Percentiles rank a stretch among this genome's conserved stretches.
phyloP scores from a whole-genome alignment of 768 basidiomycete species.

The Lanmaoa pseudosensibilis region DNA sequence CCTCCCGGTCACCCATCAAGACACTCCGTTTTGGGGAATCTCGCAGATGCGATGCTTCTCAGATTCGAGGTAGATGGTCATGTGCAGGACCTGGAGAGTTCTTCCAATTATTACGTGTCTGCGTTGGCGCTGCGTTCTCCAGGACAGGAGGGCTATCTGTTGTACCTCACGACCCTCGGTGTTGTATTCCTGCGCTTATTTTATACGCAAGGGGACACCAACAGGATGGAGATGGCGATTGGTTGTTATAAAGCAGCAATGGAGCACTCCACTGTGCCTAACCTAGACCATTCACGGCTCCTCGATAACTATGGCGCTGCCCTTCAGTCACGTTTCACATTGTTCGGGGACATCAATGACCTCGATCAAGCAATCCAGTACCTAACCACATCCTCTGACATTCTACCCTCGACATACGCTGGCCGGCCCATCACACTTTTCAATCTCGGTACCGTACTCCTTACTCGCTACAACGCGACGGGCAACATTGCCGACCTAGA shows the following conservation, averaged over 20 bases:
- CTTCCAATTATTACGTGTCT: constrained; percentile 5
- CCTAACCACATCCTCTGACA: constrained; percentile 16
- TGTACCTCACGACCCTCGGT: constrained; percentile 15
- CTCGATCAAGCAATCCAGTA: constrained; percentile 26
- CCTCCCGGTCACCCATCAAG: constrained; percentile 21
- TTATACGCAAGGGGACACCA: constrained; percentile 8
- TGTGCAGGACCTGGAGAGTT: constrained; percentile 25
- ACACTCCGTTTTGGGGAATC: constrained; percentile 10
- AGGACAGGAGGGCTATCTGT: constrained; percentile 11
- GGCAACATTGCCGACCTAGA: constrained; percentile 17
- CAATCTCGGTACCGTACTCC: constrained; percentile 8
- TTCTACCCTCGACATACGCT: constrained; percentile 9
- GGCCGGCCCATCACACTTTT: constrained; percentile 13
- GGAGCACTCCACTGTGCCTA: constrained; percentile 11
- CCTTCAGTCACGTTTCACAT: constrained; percentile 18
- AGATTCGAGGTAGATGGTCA: constrained; percentile 27
- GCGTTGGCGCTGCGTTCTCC: constrained; percentile 21
- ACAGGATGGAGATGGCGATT: constrained; percentile 25
- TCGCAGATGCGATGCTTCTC: constrained; percentile 22
- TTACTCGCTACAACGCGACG: constrained; percentile 8
- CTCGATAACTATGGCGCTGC: constrained; percentile 21
- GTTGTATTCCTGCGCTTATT: constrained; percentile 3
- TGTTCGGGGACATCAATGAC: constrained; percentile 17
- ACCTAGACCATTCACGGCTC: constrained; percentile 18
- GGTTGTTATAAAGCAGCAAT: constrained; percentile 15